Base-by-base conservation (phyloP, 1,139 yeast genomes). In the Yarrowia galli region DNA sequence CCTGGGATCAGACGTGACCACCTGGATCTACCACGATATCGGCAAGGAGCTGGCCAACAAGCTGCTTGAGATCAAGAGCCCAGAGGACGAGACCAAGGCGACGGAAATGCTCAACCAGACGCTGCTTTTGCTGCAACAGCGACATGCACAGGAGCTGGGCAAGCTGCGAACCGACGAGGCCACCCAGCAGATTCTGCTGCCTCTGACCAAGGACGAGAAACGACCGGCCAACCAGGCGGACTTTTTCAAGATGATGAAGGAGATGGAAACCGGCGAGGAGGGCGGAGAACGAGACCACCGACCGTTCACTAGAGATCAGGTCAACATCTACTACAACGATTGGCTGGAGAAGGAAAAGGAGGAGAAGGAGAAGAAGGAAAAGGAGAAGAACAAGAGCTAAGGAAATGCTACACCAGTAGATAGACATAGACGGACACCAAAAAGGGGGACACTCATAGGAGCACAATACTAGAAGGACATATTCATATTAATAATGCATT, bases 131-230 rank as follows among this genome's bases (percentile, higher is more conserved):
- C 51, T 58, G 42, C 64, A 58, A 12, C 51, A 58, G n/a, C 51
- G 42, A 1, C 64, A 58, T 13, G 51, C 51, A 0, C 36, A 58
- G 32, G 64, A 58, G 12, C 49, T 58, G 16, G 51, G 64, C 42
- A 58, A 43, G 12, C 10, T 58, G 42, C 51, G 64, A 3, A 58
- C 64, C 36, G 64, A 58, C 20, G 64, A 58, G 15, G 48, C 40
- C n/a, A 58, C 64, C 32, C 64, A 58, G 51, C 64, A 58, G 42
- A 58, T 58, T 15, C 51, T 58, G 18, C 64, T 58, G 64, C 64
- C 64, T 4, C 36, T 58, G 40, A 58, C 64, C 42, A 58, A 42
- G 32, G 64, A 58, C 64, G 48, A 58, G 15, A 58, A 58, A 32
- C 49, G 64, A 2, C 64, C 64, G 1, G 64, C 64, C 0, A 58